These are phyloP conservation scores for Aphanomyces invadans DNA, from an alignment of 352 stramenopile species.

Conservation along the genomic window DNA sequence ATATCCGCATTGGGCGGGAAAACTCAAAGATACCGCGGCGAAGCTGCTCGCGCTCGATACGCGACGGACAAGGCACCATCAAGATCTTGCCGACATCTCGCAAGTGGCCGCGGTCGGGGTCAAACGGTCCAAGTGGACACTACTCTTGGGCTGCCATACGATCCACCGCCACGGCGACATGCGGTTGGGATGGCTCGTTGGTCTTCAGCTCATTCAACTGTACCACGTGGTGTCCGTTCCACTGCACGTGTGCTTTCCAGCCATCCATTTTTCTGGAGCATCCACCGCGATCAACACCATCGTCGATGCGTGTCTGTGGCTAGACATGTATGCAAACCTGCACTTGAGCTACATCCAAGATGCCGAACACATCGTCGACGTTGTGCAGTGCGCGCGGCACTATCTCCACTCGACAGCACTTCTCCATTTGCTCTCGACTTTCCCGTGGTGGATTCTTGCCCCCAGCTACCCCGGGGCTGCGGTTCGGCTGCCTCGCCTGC, in stretches of 20 bases:
- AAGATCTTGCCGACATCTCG: background rate
- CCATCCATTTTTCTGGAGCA: background rate
- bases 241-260: background rate
- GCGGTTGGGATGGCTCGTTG: background rate
- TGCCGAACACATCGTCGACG: background rate
- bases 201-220: slow-evolving; percentile 2
- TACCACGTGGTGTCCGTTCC: background rate
- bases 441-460: background rate
- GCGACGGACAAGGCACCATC: background rate
- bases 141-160: background rate
- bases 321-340: slow-evolving; percentile 6
- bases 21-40: background rate
- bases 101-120: background rate
- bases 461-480: background rate
- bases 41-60: background rate
- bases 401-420: background rate
- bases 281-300: background rate
- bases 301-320: background rate
- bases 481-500: background rate
- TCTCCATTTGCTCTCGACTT: background rate
- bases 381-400: background rate
- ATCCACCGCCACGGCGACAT: background rate
- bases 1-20: slow-evolving; percentile 2
- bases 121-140: background rate
- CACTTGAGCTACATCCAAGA: background rate